Conservation (phyloP, 352 stramenopile species). For the Peronospora destructor region DNA sequence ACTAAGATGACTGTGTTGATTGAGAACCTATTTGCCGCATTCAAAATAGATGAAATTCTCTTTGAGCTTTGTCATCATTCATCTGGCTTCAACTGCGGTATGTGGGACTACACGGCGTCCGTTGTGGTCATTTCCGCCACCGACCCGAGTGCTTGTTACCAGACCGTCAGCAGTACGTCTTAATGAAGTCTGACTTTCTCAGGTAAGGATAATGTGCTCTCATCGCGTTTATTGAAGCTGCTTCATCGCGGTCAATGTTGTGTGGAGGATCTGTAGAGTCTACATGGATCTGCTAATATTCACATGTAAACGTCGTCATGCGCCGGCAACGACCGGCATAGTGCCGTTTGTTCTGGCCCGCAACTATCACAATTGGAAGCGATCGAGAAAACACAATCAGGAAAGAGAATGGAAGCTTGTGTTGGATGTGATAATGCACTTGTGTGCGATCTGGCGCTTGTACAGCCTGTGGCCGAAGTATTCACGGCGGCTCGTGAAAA, state of each 20-base stretch:
- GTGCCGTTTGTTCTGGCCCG: slow-evolving; percentile 89
- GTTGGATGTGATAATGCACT: slow-evolving; percentile 91
- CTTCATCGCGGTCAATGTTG: neutral
- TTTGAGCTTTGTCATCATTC: slow-evolving; percentile 94
- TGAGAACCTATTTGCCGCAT: slow-evolving; percentile 94
- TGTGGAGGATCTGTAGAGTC: slow-evolving; percentile 19
- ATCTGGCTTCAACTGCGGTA: slow-evolving; percentile 93
- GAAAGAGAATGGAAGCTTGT: slow-evolving; percentile 82
- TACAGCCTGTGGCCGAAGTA: slow-evolving; percentile 48
- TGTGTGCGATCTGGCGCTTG: slow-evolving; percentile 89
- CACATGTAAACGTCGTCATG: slow-evolving; percentile 90
- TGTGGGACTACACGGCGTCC: slow-evolving; percentile 96
- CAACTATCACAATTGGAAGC: slow-evolving; percentile 49
- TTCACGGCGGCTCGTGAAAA: slow-evolving; percentile 8
- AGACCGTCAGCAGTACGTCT: slow-evolving; percentile 81
- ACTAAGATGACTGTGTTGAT: slow-evolving; percentile 92
- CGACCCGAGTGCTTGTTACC: slow-evolving; percentile 82
- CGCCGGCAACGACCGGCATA: slow-evolving; percentile 94
- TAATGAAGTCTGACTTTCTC: slow-evolving; percentile 61
- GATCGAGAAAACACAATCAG: slow-evolving; percentile 72
- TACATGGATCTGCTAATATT: slow-evolving; percentile 92
- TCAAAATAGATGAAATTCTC: slow-evolving; percentile 96
- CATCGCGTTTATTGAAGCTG: neutral
- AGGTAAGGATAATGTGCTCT: slow-evolving; percentile 22
- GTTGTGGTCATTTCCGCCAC: slow-evolving; percentile 92